phyloP scores from a whole-genome alignment of 2,329 filamentous ascomycete species.

The Sclerotinia spermophila region DNA sequence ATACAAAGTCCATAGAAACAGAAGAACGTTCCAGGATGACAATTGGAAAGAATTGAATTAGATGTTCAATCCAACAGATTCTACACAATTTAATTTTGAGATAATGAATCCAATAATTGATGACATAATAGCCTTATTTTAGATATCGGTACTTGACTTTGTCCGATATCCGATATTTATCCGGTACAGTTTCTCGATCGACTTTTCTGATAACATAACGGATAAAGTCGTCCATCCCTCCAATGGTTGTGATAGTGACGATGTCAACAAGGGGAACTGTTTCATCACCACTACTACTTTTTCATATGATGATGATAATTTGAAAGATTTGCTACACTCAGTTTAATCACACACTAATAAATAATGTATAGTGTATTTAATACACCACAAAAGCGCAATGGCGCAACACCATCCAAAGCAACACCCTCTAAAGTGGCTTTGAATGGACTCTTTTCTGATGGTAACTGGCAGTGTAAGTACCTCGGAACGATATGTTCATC shows the following conservation, averaged over 20 bases:
- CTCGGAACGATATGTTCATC: too few species aligned
- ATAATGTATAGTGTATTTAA: constrained; percentile 1
- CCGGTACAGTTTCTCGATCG: neutral
- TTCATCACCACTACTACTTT: neutral
- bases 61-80: neutral
- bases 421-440: constrained; percentile 9
- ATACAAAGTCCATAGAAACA: constrained; percentile 10
- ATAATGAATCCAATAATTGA: constrained; percentile 2
- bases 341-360: neutral
- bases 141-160: neutral
- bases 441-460: constrained; percentile 22
- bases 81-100: constrained; percentile 1
- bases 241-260: constrained; percentile 8
- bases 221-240: neutral
- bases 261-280: constrained; percentile 4
- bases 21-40: neutral
- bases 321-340: neutral
- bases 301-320: neutral
- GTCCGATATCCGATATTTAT: neutral
- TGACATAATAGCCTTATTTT: constrained; percentile 6
- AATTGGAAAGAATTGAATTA: constrained; percentile 9
- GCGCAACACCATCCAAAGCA: constrained; percentile 2
- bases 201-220: constrained; percentile 2
- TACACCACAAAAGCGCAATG: constrained; percentile 15
- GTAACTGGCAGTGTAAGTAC: constrained; percentile 19